Percentiles rank a stretch among this genome's conserved stretches.
phyloP scores from a whole-genome alignment of 768 basidiomycete genomes.

The Omphalotus guepiniiformis region DNA sequence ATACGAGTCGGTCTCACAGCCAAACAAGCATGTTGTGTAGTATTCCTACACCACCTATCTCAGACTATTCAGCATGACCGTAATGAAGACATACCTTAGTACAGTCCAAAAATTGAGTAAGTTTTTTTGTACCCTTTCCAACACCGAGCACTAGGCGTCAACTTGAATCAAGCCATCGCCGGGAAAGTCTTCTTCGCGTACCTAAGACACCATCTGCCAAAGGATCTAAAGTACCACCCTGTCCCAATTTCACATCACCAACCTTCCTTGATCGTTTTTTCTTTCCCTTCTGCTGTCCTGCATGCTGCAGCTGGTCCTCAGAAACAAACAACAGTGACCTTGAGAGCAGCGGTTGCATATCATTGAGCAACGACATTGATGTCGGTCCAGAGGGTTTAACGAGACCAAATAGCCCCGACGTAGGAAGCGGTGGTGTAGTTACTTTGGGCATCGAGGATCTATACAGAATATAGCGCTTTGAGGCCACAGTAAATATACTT shows the following conservation, averaged over 20 bases:
- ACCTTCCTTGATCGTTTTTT: constrained; percentile 41
- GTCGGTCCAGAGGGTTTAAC: constrained; percentile 90
- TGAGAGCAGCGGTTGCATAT: constrained; percentile 74
- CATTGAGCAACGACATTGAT: constrained; percentile 87
- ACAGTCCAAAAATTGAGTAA: constrained; percentile 80
- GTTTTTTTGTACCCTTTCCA: constrained; percentile 84
- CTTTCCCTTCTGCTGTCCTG: constrained; percentile 38
- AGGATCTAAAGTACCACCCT: constrained; percentile 95
- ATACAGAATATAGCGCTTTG: too few species aligned
- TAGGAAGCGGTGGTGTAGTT: constrained; percentile 46
- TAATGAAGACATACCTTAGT: constrained; percentile 60
- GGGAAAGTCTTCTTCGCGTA: constrained; percentile 27
- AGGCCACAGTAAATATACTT: too few species aligned
- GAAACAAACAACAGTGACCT: constrained; percentile 78
- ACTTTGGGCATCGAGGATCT: constrained; percentile 62
- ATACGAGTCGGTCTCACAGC: constrained; percentile 92
- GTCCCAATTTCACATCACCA: constrained; percentile 76
- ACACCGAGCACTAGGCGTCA: constrained; percentile 72
- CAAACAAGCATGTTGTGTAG: constrained; percentile 82
- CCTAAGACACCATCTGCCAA: constrained; percentile 94
- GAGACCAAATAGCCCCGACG: constrained; percentile 83
- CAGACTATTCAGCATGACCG: neutral
- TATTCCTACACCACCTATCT: constrained; percentile 65
- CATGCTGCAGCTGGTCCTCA: constrained; percentile 38
- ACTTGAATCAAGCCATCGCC: too few species aligned